Percentiles rank a stretch among this genome's conserved stretches.
Conservation (phyloP, 148 eudicot species). For the Mesembryanthemum crystallinum region DNA sequence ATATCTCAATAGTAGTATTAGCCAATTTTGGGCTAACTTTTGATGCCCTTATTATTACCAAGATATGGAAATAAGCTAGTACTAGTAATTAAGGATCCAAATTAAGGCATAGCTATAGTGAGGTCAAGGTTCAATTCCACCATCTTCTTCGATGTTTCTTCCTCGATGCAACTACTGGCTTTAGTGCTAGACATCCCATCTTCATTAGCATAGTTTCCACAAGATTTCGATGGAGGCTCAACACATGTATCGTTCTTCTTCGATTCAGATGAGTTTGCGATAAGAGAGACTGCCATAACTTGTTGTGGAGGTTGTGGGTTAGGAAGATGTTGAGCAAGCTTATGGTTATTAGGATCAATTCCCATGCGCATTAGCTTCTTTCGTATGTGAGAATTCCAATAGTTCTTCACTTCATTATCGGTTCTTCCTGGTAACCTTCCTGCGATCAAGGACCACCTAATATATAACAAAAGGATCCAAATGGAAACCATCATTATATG, state of each 20-base stretch:
- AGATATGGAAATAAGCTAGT: not conserved
- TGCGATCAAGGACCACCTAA: constrained; percentile 54
- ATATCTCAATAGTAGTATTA: not conserved
- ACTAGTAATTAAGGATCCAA: too few species aligned
- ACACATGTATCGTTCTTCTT: not conserved
- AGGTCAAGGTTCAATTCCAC: constrained; percentile 42
- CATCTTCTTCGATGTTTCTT: not conserved
- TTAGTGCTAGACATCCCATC: not conserved
- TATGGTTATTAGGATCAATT: constrained; percentile 44
- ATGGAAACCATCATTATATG: not conserved
- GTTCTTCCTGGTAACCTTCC: constrained; percentile 53
- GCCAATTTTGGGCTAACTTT: not conserved
- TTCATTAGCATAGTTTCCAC: not conserved
- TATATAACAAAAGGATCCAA: not conserved
- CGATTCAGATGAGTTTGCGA: constrained; percentile 7
- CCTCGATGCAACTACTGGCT: constrained; percentile 1
- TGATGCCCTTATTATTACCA: not conserved
- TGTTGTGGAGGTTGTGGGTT: not conserved
- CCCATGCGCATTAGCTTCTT: constrained; percentile 39
- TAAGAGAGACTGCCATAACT: too few species aligned
- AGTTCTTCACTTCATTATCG: constrained; percentile 50
- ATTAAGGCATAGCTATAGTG: constrained; percentile 29
- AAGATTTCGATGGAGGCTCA: not conserved
- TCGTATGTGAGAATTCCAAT: constrained; percentile 39
- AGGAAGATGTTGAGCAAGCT: constrained; percentile 29